Evolutionary conservation across 805 yeast species (phyloP).

Genomic region (Debaryomyces tyrocola): DNA sequence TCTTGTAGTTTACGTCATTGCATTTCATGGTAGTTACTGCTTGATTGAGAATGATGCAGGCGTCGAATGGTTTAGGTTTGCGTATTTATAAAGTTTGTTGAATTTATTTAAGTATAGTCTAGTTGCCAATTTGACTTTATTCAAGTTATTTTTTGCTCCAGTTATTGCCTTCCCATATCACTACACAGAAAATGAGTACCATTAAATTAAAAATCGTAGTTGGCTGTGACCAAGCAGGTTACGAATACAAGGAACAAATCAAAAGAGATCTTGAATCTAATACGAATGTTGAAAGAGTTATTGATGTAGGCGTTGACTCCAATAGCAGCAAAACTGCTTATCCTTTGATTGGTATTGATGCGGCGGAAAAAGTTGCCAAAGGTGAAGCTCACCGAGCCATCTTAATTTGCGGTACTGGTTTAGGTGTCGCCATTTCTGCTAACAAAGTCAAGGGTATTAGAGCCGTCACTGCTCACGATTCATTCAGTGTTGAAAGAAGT

Average conservation of each 20-base stretch:
- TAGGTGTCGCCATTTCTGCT: slow-evolving; percentile 48
- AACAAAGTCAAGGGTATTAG: slow-evolving; percentile 47
- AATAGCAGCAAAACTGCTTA: slow-evolving; percentile 34
- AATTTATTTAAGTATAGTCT: no score
- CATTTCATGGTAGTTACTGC: no score
- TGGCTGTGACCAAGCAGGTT: slow-evolving; percentile 47
- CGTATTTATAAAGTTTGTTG: no score
- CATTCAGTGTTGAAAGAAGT: slow-evolving; percentile 46
- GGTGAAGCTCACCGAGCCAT: slow-evolving; percentile 47
- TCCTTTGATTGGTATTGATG: slow-evolving; percentile 43
- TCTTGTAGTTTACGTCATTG: no score
- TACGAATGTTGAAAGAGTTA: slow-evolving; percentile 27
- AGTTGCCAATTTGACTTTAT: no score
- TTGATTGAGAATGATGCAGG: no score
- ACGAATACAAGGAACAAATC: slow-evolving; percentile 39
- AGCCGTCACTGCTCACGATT: slow-evolving; percentile 50
- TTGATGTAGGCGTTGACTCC: slow-evolving; percentile 40
- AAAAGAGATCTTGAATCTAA: slow-evolving; percentile 30
- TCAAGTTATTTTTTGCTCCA: no score
- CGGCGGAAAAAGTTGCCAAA: slow-evolving; percentile 39
- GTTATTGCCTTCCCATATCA: no score
- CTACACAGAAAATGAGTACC: no score
- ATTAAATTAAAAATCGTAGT: slow-evolving; percentile 27
- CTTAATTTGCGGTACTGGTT: slow-evolving; percentile 48
- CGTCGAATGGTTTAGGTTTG: no score